Evolutionary conservation across 1,139 yeast genomes (phyloP).

Genomic region (Protomyces gravidus): DNA sequence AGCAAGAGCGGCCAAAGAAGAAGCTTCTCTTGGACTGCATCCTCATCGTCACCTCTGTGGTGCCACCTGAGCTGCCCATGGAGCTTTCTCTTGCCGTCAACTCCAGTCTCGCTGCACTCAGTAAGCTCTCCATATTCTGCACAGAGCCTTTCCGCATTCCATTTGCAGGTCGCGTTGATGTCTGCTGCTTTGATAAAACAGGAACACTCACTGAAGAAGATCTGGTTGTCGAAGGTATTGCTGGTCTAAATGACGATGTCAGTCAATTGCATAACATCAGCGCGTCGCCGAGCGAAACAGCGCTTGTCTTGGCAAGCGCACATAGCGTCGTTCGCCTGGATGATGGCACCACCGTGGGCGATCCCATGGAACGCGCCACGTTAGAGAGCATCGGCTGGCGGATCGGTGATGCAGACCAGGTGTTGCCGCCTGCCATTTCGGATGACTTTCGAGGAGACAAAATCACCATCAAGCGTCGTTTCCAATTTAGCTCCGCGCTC

Average conservation of each 20-base stretch:
- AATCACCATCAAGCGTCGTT: conserved; percentile 78
- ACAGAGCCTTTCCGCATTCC: conserved; percentile 99
- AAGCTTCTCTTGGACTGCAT: conserved; percentile 93
- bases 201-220: conserved; percentile 98
- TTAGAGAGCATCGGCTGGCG: conserved; percentile 82
- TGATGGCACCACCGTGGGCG: conserved; percentile 95
- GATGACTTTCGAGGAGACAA: conserved; percentile 39
- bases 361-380: conserved; percentile 98
- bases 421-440: conserved; percentile 22
- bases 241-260: conserved; percentile 58
- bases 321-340: conserved; percentile 92
- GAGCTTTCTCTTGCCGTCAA: conserved; percentile 98
- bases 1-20: conserved; percentile 90
- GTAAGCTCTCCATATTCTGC: conserved; percentile 85
- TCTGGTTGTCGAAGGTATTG: conserved; percentile 90
- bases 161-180: conserved; percentile 95
- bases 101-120: conserved; percentile 78
- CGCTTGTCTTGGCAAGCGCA: conserved; percentile 82
- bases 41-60: conserved; percentile 91
- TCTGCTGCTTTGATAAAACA: conserved; percentile 96
- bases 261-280: conserved; percentile 50
- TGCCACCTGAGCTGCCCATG: conserved; percentile 99
- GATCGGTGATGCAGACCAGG: conserved; percentile 66
- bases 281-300: conserved; percentile 61
- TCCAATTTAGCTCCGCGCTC: conserved; percentile 93